phyloP scores from a whole-genome alignment of 768 basidiomycete species.

The Boletellus sp. region DNA sequence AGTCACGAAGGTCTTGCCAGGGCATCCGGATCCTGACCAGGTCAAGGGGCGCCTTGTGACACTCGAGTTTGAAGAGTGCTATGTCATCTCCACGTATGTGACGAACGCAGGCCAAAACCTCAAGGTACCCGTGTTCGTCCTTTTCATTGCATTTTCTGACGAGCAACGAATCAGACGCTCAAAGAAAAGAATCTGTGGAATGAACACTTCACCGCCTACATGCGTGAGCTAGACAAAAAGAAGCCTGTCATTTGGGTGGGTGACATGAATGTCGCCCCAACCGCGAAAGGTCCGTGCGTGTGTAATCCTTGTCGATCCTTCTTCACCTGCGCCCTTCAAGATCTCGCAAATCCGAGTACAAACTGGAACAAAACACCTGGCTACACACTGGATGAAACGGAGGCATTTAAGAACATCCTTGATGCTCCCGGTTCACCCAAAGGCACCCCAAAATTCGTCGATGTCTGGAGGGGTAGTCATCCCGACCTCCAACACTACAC shows the following conservation, averaged over 20 bases:
- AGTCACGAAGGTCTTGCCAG: constrained; percentile 65
- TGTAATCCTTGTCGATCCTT: background rate
- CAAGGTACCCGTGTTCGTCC: constrained; percentile 47
- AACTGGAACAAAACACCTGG: constrained; percentile 91
- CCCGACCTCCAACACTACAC: constrained; percentile 72
- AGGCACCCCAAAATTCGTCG: constrained; percentile 54
- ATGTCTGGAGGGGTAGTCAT: constrained; percentile 75
- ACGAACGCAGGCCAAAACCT: constrained; percentile 76
- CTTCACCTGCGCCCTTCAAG: constrained; percentile 32
- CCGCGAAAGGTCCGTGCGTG: constrained; percentile 50
- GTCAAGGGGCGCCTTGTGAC: constrained; percentile 79
- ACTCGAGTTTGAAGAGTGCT: constrained; percentile 70
- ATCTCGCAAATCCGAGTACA: constrained; percentile 61
- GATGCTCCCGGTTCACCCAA: constrained; percentile 40
- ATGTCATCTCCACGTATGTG: constrained; percentile 77
- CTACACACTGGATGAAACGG: constrained; percentile 79
- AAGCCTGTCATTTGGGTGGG: constrained; percentile 90
- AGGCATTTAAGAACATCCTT: constrained; percentile 67
- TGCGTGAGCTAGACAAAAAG: constrained; percentile 66
- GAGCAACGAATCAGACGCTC: constrained; percentile 50
- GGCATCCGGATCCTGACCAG: constrained; percentile 58
- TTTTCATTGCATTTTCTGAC: background rate
- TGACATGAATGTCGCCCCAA: constrained; percentile 85
- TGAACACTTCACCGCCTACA: constrained; percentile 65
- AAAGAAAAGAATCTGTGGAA: constrained; percentile 79